A percentile compares a stretch with the other conserved stretches of the same genome.
These are phyloP conservation scores for Corymbia calophylla DNA, from an alignment of 441 rosid genomes.

Conservation along the genomic window DNA sequence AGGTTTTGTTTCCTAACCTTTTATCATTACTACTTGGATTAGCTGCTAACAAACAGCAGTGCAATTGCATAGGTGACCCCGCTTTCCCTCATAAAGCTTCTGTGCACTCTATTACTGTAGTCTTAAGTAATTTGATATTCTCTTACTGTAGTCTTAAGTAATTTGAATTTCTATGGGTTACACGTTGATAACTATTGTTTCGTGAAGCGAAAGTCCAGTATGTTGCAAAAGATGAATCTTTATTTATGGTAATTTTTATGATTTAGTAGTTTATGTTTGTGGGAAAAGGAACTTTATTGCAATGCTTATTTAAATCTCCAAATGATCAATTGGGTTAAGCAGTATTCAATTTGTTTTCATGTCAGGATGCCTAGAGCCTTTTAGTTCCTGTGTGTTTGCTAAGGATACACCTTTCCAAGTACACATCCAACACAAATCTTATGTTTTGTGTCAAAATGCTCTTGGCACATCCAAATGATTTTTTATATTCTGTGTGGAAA, in stretches of 20 bases:
- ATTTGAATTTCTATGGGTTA: background rate
- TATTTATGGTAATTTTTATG: background rate
- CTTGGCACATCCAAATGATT: background rate
- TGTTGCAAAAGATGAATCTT: background rate
- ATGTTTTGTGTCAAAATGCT: background rate
- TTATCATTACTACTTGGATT: background rate
- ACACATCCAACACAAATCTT: background rate
- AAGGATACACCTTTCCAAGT: background rate
- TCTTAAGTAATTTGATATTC: background rate
- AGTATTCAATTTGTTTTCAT: background rate
- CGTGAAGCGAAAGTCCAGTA: background rate
- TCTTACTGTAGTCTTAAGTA: background rate
- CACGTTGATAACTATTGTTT: background rate
- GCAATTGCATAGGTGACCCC: background rate
- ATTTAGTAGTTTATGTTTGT: background rate
- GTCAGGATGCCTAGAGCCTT: background rate
- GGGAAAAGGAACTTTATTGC: background rate
- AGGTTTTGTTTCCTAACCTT: background rate
- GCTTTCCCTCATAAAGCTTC: background rate
- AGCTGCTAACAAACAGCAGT: background rate
- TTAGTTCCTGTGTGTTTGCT: background rate
- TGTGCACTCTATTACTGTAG: background rate
- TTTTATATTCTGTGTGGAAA: too few relatives aligned
- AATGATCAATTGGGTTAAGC: background rate
- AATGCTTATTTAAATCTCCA: background rate